Conservation (phyloP, 75 land plant species). For the Cryptomeria japonica region DNA sequence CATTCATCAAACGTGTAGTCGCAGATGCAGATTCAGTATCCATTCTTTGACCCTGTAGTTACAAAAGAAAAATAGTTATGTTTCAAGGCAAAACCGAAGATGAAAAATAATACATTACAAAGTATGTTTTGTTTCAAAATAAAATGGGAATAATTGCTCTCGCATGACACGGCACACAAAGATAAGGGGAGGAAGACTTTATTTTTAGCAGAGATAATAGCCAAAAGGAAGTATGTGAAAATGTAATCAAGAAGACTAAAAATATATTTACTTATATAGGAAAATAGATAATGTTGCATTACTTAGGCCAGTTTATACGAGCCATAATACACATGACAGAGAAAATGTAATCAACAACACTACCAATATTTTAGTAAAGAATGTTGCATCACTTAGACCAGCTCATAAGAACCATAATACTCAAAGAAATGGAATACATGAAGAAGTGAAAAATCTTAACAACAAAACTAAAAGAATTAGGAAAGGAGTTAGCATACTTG, state of each 20-base stretch:
- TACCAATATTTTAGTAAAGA: neutral
- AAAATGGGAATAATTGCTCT: neutral
- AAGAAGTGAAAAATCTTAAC: neutral
- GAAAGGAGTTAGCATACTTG: conserved; percentile 53
- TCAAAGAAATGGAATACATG: neutral
- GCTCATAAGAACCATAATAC: neutral
- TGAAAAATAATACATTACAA: neutral
- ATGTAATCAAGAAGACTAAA: neutral
- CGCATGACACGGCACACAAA: neutral
- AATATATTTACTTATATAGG: neutral
- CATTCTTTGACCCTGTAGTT: conserved; percentile 55
- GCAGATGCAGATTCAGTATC: conserved; percentile 74
- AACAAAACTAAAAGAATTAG: neutral
- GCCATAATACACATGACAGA: neutral
- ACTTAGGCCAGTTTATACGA: neutral
- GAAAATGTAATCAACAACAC: neutral
- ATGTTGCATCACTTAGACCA: neutral
- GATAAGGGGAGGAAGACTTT: neutral
- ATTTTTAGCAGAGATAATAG: neutral
- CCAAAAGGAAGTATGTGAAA: neutral
- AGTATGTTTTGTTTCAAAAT: neutral
- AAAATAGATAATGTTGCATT: neutral
- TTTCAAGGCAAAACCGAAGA: neutral
- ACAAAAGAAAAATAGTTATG: neutral
- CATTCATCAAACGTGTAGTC: conserved; percentile 69